These are phyloP conservation scores for Glomus cerebriforme DNA, from an alignment of 192 early-diverging fungal genomes.

Conservation along the genomic window DNA sequence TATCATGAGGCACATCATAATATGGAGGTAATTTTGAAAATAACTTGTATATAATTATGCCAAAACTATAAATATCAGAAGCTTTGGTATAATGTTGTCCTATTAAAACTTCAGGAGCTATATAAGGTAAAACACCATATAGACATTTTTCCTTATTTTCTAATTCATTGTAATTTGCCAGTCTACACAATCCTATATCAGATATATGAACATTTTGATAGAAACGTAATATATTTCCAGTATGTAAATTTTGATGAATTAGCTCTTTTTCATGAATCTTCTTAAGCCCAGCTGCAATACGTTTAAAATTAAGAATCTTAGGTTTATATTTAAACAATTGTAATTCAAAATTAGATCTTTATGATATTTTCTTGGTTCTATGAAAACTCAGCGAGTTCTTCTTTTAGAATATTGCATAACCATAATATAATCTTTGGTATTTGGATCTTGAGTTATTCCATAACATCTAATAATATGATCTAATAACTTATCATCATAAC, in stretches of 20 bases:
- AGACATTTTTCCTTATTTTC: not conserved
- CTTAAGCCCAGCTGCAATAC: not conserved
- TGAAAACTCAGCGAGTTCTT: too few relatives aligned
- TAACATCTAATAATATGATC: not conserved
- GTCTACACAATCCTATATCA: not conserved
- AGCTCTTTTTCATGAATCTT: not conserved
- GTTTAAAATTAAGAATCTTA: not conserved
- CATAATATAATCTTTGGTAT: not conserved
- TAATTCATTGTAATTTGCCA: not conserved
- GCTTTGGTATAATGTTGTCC: not conserved
- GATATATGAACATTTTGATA: not conserved
- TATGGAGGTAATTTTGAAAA: not conserved
- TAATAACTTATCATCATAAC: not conserved
- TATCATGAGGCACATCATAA: not conserved
- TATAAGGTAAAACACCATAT: not conserved
- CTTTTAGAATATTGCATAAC: not conserved
- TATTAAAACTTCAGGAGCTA: not conserved
- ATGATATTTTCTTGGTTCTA: too few relatives aligned
- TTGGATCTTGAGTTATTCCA: not conserved
- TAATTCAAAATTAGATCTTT: too few relatives aligned
- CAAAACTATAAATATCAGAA: not conserved
- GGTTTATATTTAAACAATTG: accelerated
- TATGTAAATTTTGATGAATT: not conserved
- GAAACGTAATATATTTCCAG: not conserved
- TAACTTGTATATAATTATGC: not conserved